Evolutionary conservation across 2,329 filamentous ascomycete genomes (phyloP).

Genomic region (Fusarium sp.): DNA sequence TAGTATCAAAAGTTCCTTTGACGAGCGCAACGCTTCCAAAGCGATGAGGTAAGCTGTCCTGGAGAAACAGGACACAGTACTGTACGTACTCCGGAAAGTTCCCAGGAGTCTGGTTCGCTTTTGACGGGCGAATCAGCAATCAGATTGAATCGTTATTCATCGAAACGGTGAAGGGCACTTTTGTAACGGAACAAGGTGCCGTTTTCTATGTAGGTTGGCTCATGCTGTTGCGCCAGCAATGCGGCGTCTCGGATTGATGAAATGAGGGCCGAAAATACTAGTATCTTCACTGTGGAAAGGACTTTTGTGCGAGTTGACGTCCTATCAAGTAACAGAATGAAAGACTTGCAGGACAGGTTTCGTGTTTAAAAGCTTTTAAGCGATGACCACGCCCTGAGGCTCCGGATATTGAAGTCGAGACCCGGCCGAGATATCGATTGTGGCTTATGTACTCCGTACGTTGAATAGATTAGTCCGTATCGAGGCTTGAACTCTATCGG

Average conservation of each 20-base stretch:
- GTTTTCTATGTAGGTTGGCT: conserved; percentile 11
- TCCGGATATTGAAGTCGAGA: conserved; percentile 28
- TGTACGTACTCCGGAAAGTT: conserved; percentile 6
- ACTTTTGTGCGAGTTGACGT: conserved; percentile 14
- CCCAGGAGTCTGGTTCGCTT: conserved; percentile 27
- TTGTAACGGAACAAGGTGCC: conserved; percentile 9
- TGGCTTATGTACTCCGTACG: conserved; percentile 22
- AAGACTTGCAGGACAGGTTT: conserved; percentile 29
- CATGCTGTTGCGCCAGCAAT: not conserved
- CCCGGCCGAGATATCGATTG: conserved; percentile 32
- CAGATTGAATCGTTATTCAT: not conserved
- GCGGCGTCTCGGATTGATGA: conserved; percentile 20
- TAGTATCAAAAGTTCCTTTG: conserved; percentile 41
- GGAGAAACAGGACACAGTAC: not conserved
- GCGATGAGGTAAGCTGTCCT: conserved; percentile 19
- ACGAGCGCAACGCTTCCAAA: not conserved
- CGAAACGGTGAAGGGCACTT: conserved; percentile 14
- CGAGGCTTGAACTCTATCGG: conserved; percentile 21
- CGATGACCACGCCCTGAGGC: conserved; percentile 6
- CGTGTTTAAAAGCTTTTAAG: not conserved
- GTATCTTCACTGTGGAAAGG: not conserved
- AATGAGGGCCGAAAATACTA: not conserved
- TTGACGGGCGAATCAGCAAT: conserved; percentile 16
- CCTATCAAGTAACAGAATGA: conserved; percentile 1
- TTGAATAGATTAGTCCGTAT: not conserved